phyloP scores from a whole-genome alignment of 164 flowering plant genomes.

The Berberis vulgaris region DNA sequence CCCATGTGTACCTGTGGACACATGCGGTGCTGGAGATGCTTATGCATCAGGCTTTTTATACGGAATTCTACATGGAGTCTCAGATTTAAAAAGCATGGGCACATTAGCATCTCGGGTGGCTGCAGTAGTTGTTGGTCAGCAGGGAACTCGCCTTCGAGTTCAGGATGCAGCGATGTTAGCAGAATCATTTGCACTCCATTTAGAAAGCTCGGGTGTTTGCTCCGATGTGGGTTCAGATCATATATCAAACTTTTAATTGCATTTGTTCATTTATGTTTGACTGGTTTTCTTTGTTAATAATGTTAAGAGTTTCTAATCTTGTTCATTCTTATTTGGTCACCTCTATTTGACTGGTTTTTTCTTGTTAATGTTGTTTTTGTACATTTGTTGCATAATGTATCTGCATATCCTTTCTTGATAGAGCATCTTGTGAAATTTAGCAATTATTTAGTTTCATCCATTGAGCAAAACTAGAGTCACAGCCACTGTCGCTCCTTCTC shows the following conservation, averaged over 20 bases:
- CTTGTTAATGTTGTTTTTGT: not conserved
- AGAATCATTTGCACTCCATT: conserved; percentile 39
- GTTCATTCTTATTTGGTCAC: not conserved
- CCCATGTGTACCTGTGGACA: conserved; percentile 75
- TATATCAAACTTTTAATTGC: conserved; percentile 14
- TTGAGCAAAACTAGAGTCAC: too few species aligned
- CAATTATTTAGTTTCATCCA: too few species aligned
- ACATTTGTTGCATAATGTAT: too few species aligned
- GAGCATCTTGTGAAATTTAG: too few species aligned
- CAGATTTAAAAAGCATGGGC: conserved; percentile 78
- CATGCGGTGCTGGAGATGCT: conserved; percentile 98
- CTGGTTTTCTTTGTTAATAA: not conserved
- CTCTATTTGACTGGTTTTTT: not conserved
- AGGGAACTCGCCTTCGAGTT: conserved; percentile 83
- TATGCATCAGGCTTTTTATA: conserved; percentile 91
- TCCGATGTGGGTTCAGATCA: conserved; percentile 56
- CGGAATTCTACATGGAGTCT: conserved; percentile 56
- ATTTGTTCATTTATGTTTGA: too few species aligned
- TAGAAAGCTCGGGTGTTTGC: conserved; percentile 24
- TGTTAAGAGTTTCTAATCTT: not conserved
- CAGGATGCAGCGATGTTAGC: conserved; percentile 65
- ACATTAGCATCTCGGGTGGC: conserved; percentile 74
- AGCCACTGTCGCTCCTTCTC: too few species aligned
- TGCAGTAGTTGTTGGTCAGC: conserved; percentile 84
- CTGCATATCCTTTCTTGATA: too few species aligned